These are phyloP conservation scores for Fusarium nematophilum DNA, from an alignment of 2,329 filamentous ascomycete species.

Conservation along the genomic window DNA sequence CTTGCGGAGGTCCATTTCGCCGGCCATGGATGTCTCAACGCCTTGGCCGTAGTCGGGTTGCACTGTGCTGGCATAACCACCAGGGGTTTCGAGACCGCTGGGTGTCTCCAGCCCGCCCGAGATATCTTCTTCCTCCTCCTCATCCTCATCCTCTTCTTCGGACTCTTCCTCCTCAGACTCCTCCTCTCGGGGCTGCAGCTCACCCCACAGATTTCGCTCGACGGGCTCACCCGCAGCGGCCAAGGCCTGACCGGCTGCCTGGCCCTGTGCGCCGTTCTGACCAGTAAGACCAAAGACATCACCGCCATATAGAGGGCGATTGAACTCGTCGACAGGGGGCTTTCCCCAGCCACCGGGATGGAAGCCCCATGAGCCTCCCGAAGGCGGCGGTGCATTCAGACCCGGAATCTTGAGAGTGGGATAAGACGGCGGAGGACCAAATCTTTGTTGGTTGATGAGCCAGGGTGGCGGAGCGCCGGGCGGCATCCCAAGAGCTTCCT, in stretches of 20 bases:
- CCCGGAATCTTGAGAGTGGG: conserved; percentile 95
- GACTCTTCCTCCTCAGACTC: conserved; percentile 81
- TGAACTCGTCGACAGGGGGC: conserved; percentile 92
- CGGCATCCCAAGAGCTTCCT: conserved; percentile 93
- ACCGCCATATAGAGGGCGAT: conserved; percentile 89
- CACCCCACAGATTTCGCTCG: conserved; percentile 91
- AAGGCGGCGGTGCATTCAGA: conserved; percentile 90
- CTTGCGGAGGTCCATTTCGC: conserved; percentile 93
- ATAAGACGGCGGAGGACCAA: conserved; percentile 93
- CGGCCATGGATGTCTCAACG: conserved; percentile 78
- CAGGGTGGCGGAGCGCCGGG: conserved; percentile 94
- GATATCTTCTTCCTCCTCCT: conserved; percentile 70
- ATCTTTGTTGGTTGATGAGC: conserved; percentile 96
- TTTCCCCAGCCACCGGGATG: conserved; percentile 96
- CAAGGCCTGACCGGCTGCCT: conserved; percentile 50
- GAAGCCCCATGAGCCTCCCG: conserved; percentile 93
- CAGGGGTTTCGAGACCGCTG: conserved; percentile 81
- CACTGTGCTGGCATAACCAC: conserved; percentile 82
- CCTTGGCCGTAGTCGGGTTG: conserved; percentile 82
- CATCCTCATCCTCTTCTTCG: conserved; percentile 77
- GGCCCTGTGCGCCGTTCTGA: conserved; percentile 52
- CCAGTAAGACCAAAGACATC: conserved; percentile 87
- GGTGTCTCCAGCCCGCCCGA: conserved; percentile 77
- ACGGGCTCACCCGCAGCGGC: conserved; percentile 75
- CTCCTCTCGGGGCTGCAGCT: conserved; percentile 82